Percentiles rank a stretch among this genome's conserved stretches.
Conservation (phyloP, 2,329 filamentous ascomycete species). For the Aspergillus persii region DNA sequence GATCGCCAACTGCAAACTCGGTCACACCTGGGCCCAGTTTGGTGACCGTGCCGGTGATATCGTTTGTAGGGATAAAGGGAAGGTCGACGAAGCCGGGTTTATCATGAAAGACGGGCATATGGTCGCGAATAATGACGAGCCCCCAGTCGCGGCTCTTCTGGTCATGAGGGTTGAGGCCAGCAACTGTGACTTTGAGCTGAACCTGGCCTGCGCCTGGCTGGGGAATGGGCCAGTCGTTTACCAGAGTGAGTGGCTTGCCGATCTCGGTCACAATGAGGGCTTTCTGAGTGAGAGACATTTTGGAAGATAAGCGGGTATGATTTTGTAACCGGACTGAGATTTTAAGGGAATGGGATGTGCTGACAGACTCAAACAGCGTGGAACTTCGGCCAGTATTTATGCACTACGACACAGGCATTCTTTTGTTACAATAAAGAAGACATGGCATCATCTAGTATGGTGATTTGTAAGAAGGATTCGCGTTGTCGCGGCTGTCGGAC, state of each 20-base stretch:
- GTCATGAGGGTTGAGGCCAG: not conserved
- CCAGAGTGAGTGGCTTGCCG: not conserved
- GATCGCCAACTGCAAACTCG: not conserved
- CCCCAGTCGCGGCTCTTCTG: not conserved
- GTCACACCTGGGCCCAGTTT: not conserved
- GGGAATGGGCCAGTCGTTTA: not conserved
- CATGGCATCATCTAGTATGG: too few species aligned
- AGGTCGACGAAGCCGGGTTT: not conserved
- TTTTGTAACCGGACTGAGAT: too few species aligned
- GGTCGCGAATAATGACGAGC: not conserved
- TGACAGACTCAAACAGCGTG: too few species aligned
- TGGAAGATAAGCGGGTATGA: too few species aligned
- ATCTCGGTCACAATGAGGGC: not conserved
- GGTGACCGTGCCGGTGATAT: not conserved
- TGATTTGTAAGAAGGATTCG: too few species aligned
- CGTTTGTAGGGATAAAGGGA: not conserved
- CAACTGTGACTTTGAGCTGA: not conserved
- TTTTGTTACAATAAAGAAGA: too few species aligned
- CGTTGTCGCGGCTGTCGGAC: too few species aligned
- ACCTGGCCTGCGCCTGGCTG: not conserved
- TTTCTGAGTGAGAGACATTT: not conserved
- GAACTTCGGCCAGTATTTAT: too few species aligned
- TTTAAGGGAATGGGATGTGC: too few species aligned
- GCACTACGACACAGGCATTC: too few species aligned
- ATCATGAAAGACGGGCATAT: too few species aligned